These are phyloP conservation scores for Amanita muscaria DNA, from an alignment of 768 basidiomycete genomes.

Conservation along the genomic window DNA sequence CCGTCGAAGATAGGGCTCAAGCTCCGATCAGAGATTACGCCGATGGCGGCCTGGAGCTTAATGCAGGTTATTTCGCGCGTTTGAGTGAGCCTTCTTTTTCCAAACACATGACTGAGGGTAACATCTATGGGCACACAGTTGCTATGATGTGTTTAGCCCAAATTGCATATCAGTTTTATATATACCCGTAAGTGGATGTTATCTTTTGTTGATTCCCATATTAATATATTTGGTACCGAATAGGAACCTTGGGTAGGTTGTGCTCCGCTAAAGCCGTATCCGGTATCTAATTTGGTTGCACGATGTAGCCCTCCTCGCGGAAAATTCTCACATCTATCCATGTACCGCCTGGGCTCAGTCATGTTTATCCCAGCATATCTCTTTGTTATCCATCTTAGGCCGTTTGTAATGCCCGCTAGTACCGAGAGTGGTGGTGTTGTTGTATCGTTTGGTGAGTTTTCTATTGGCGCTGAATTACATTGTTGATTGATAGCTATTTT, in stretches of 20 bases:
- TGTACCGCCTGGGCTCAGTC: slow-evolving; percentile 83
- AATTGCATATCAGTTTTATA: slow-evolving; percentile 84
- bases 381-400: slow-evolving; percentile 64
- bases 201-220: neutral
- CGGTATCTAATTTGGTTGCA: no score
- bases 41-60: slow-evolving; percentile 84
- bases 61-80: slow-evolving; percentile 87
- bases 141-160: slow-evolving; percentile 93
- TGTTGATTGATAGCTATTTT: neutral
- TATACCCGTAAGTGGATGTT: slow-evolving; percentile 62
- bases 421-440: slow-evolving; percentile 58
- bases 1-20: neutral
- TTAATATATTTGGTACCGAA: neutral
- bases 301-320: slow-evolving; percentile 67
- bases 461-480: neutral
- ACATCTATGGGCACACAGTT: slow-evolving; percentile 35
- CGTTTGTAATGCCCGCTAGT: slow-evolving; percentile 66
- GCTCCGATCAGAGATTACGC: slow-evolving; percentile 52
- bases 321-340: slow-evolving; percentile 75
- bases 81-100: slow-evolving; percentile 47
- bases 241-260: slow-evolving; percentile 57
- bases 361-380: slow-evolving; percentile 90
- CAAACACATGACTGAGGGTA: neutral
- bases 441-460: slow-evolving; percentile 66
- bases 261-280: neutral